phyloP scores from a whole-genome alignment of 139 green algal genomes.

The Nannochloris sp. region DNA sequence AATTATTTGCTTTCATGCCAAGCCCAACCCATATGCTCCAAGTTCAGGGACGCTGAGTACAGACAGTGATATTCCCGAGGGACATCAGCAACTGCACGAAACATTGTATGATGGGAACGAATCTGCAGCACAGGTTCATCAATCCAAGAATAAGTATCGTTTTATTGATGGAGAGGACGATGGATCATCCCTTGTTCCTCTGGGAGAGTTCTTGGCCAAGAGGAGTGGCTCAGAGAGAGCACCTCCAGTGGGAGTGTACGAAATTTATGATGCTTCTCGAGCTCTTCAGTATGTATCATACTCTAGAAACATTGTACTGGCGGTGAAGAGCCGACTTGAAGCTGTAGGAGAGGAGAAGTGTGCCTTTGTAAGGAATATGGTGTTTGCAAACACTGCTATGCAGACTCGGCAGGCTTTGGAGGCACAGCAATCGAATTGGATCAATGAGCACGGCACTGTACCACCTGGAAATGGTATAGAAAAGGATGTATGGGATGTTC shows the following conservation, averaged over 20 bases:
- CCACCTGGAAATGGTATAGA: constrained; percentile 70
- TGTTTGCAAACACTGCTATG: constrained; percentile 78
- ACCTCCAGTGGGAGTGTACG: constrained; percentile 63
- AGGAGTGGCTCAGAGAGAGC: constrained; percentile 41
- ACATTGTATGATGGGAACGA: constrained; percentile 63
- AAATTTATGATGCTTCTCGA: constrained; percentile 53
- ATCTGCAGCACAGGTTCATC: constrained; percentile 39
- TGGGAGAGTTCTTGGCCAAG: constrained; percentile 44
- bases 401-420: constrained; percentile 50
- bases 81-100: constrained; percentile 65
- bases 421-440: constrained; percentile 48
- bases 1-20: too few relatives aligned
- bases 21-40: too few relatives aligned
- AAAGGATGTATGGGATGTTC: constrained; percentile 40
- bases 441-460: constrained; percentile 45
- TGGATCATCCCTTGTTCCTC: constrained; percentile 45
- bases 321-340: constrained; percentile 43
- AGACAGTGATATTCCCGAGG: constrained; percentile 71
- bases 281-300: constrained; percentile 79
- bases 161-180: constrained; percentile 65
- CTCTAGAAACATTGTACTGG: constrained; percentile 68
- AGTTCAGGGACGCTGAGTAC: constrained; percentile 9
- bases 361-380: constrained; percentile 48
- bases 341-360: constrained; percentile 44
- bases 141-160: neutral